These are phyloP conservation scores for Colletotrichum lentis DNA, from an alignment of 2,329 filamentous ascomycete species.

Conservation along the genomic window DNA sequence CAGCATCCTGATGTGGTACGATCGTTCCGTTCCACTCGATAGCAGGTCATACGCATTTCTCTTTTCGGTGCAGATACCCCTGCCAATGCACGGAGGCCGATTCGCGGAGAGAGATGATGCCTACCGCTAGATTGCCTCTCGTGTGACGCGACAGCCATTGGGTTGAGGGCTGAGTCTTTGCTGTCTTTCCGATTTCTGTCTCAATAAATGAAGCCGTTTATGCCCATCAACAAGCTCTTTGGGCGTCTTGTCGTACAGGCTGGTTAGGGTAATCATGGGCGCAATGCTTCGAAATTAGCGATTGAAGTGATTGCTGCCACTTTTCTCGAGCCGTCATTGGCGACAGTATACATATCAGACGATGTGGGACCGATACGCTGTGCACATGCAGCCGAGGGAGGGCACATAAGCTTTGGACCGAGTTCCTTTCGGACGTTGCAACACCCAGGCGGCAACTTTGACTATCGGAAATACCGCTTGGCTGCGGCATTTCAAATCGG, in stretches of 20 bases:
- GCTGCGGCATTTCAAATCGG: neutral
- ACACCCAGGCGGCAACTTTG: neutral
- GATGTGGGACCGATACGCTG: too few relatives aligned
- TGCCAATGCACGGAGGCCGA: neutral
- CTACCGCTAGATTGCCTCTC: neutral
- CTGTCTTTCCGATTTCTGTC: neutral
- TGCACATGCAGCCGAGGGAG: constrained; percentile 23
- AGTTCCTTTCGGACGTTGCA: neutral
- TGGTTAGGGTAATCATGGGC: neutral
- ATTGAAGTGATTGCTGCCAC: too few relatives aligned
- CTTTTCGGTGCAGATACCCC: neutral
- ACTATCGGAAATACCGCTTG: neutral
- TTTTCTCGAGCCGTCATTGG: too few relatives aligned
- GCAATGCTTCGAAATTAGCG: neutral
- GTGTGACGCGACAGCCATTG: constrained; percentile 22
- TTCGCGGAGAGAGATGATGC: constrained; percentile 23
- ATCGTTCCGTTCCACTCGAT: neutral
- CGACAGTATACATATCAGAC: neutral
- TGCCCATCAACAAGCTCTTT: neutral
- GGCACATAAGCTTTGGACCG: neutral
- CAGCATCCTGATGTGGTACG: neutral
- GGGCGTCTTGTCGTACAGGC: neutral
- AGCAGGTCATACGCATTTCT: neutral
- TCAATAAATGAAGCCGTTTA: neutral
- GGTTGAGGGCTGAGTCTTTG: neutral